Base-by-base conservation (phyloP, 805 yeast genomes). In the Ascoidea tarda region DNA sequence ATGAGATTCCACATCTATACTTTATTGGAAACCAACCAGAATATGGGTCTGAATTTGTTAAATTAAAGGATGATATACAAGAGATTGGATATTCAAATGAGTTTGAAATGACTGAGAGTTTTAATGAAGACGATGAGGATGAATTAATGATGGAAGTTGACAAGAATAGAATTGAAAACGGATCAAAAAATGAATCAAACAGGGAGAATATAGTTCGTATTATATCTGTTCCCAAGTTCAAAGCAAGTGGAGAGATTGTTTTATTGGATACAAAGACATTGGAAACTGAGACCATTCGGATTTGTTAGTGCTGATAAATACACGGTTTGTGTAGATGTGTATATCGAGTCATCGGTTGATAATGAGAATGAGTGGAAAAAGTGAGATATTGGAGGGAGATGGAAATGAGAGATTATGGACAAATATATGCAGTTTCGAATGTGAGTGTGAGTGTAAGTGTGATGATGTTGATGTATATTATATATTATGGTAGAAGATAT, bases 1-100 rank as follows among this genome's bases (percentile, higher is more conserved):
- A 69, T 6, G 87, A 86, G 60, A 78, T 86, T 16, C 98, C 98
- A 0, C 90, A 88, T 63, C 83, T 90, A 2, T 88, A 85, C 61
- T 79, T 87, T 59, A 87, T 79, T 4, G 98, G 96, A 0, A 91
- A 90, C 62, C 96, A 88, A 64, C 78, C 82, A 0, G 62, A 65
- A 38, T 88, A 73, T 63, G 82, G 74, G 49, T 64, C 80, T 0
- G 70, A 74, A 33, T 51, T 65, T 3, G 58, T 77, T 16, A 62
- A 66, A 32, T 59, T 76, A 12, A 68, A 62, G 1, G 63, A 65
- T 32, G 68, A 63, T 4, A 63, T 66, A 6, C 68, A 68, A 42
- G 14, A 38, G 14, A 8, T 38, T 38, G 44, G 44, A 10, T 38
- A 38, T 38, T 8, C 14, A 10, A 38, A 38, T 38, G 59, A 62